Conservation (phyloP, 495 filamentous ascomycete species). For the Podospora bellae-mahoneyi region DNA sequence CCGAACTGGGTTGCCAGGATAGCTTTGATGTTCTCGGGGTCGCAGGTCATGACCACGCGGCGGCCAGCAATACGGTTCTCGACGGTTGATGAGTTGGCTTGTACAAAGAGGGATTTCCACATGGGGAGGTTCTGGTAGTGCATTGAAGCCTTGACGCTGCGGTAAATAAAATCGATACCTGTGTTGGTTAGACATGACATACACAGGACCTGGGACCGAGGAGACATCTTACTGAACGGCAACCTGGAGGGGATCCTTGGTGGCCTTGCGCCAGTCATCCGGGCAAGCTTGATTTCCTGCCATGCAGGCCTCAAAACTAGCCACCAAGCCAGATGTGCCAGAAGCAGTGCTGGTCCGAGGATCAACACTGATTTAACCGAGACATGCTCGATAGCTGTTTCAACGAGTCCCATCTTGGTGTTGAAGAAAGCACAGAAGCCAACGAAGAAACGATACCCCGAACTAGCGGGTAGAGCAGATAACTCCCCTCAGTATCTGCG, state of each 20-base stretch:
- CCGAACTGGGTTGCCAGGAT: constrained; percentile 73
- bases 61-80: constrained; percentile 56
- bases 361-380: constrained; percentile 34
- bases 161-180: constrained; percentile 63
- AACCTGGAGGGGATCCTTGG: constrained; percentile 22
- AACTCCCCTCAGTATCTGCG: neutral
- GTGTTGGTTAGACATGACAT: constrained; percentile 19
- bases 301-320: constrained; percentile 27
- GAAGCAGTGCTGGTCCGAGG: constrained; percentile 26
- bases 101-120: constrained; percentile 54
- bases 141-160: constrained; percentile 48
- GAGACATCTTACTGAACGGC: constrained; percentile 31
- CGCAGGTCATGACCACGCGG: constrained; percentile 62
- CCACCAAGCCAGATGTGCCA: constrained; percentile 28
- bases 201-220: constrained; percentile 22
- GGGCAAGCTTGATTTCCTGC: constrained; percentile 39
- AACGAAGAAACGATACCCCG: too few species aligned
- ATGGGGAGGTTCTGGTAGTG: constrained; percentile 54
- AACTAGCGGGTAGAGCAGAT: neutral
- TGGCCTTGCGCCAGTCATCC: constrained; percentile 38
- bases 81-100: constrained; percentile 47
- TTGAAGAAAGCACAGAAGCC: neutral
- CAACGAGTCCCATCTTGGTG: constrained; percentile 42
- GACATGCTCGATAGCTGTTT: constrained; percentile 34
- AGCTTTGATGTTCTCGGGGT: constrained; percentile 85